Base-by-base conservation (phyloP, 306 rosid genomes). In the Prunus kanzakura region DNA sequence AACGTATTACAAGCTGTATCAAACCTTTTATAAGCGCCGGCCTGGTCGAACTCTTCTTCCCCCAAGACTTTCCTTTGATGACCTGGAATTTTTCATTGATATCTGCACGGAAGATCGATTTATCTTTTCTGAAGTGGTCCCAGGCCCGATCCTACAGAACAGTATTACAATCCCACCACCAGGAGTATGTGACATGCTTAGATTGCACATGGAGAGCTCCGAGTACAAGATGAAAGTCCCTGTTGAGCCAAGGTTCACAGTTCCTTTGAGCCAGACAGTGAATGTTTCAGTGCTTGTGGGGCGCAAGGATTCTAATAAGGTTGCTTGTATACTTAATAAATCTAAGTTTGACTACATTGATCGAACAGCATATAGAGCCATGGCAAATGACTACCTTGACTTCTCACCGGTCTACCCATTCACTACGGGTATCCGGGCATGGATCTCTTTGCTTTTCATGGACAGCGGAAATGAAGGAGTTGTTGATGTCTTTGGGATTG, bases 371-470 rank as follows among this genome's bases (percentile, higher is more conserved):
- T 82, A 71, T 66, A 82, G 99, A 80, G 97, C 97, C 46, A 61
- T 91, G 91, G 97, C 93, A 13, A 91, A 88, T 83, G 99, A 95
- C 80, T 95, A 88, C 84, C 87, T 95, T 27, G 93, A 92, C 83
- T 84, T 96, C 76, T 86, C 98, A 32, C 97, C 96, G 64, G 71
- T 19, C 74, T 74, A 92, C 84, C 97, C 97, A 0, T 92, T 92
- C 78, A 51, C 87, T 76, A 79, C 93, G 11, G 92, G 91, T 69
- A 87, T 89, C 76, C 89, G 99, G 50, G 98, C 90, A 64, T 92
- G 98, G 99, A 73, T 96, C 67, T 96, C 99, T 23, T 73, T 96
- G 91, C 96, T 96, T 69, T 96, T 96, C 87, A 79, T 79, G 92
- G 98, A 92, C 46, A 87, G 82, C 54, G 89, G 84, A 88, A 76